Evolutionary conservation across 2,329 filamentous ascomycete species (phyloP).

Genomic region (Sclerotinia minor): DNA sequence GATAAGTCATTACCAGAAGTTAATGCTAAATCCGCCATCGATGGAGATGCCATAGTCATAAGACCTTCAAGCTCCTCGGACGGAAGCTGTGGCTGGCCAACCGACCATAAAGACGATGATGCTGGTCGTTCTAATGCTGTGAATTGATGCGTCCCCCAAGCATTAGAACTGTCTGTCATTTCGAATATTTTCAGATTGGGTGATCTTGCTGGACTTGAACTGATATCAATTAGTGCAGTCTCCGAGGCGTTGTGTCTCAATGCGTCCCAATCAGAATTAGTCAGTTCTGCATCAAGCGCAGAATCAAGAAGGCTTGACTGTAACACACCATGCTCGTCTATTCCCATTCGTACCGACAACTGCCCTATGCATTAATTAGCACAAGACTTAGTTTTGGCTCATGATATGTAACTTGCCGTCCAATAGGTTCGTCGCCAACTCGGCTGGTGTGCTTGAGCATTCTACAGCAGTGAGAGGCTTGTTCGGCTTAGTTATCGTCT

Average conservation of each 20-base stretch:
- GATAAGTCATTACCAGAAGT: not conserved
- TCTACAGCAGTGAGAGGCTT: not conserved
- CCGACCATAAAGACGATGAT: not conserved
- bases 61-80: slow-evolving; percentile 8
- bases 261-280: slow-evolving; percentile 9
- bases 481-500: not conserved
- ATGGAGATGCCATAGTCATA: not conserved
- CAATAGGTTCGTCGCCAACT: not conserved
- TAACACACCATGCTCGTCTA: too few species aligned
- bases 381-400: not conserved
- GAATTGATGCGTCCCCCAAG: not conserved
- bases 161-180: not conserved
- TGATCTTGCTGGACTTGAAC: slow-evolving; percentile 10
- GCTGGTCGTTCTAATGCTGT: not conserved
- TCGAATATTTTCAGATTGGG: slow-evolving; percentile 12
- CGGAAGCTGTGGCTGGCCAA: not conserved
- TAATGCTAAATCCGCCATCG: not conserved
- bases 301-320: slow-evolving; percentile 20
- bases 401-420: not conserved
- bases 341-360: not conserved
- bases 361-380: not conserved
- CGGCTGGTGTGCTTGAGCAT: too few species aligned
- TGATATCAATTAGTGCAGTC: slow-evolving; percentile 2
- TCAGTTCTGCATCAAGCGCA: slow-evolving; percentile 4
- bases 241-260: slow-evolving; percentile 3